Conservation (phyloP, 1,284 basidiomycete genomes). For the Heimioporus punctisporus region DNA sequence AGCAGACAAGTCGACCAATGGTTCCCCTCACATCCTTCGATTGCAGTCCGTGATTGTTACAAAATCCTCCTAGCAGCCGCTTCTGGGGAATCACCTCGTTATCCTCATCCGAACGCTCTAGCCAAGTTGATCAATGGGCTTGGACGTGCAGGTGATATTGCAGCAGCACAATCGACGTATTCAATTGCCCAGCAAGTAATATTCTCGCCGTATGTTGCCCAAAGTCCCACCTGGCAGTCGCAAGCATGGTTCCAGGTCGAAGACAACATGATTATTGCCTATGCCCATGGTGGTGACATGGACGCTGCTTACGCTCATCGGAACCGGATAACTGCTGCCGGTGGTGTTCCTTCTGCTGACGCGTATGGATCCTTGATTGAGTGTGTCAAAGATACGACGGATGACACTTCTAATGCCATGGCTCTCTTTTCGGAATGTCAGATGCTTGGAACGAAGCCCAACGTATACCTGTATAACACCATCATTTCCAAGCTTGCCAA, state of each 20-base stretch:
- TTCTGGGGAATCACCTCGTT: slow-evolving; percentile 34
- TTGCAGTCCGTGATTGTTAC: slow-evolving; percentile 37
- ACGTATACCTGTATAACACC: slow-evolving; percentile 93
- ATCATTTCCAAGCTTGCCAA: slow-evolving; percentile 94
- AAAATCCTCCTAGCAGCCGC: slow-evolving; percentile 40
- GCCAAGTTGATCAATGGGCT: slow-evolving; percentile 69
- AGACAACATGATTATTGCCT: slow-evolving; percentile 86
- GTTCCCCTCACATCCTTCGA: slow-evolving; percentile 31
- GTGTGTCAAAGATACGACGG: slow-evolving; percentile 89
- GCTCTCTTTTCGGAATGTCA: slow-evolving; percentile 85
- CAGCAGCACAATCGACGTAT: slow-evolving; percentile 72
- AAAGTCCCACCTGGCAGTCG: slow-evolving; percentile 51
- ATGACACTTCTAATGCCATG: slow-evolving; percentile 88
- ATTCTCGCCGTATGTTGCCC: slow-evolving; percentile 34
- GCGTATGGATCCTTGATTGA: slow-evolving; percentile 92
- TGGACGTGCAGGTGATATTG: slow-evolving; percentile 62
- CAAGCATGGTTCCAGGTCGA: slow-evolving; percentile 81
- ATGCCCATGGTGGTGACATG: slow-evolving; percentile 80
- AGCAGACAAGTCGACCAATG: slow-evolving; percentile 46
- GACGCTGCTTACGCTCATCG: slow-evolving; percentile 85
- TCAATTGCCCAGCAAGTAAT: slow-evolving; percentile 69
- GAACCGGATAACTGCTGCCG: slow-evolving; percentile 75
- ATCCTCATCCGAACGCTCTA: slow-evolving; percentile 57
- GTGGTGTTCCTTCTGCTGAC: slow-evolving; percentile 82
- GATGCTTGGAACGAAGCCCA: slow-evolving; percentile 69